Evolutionary conservation across 768 basidiomycete species (phyloP).

Genomic region (Pleurotus giganteus): DNA sequence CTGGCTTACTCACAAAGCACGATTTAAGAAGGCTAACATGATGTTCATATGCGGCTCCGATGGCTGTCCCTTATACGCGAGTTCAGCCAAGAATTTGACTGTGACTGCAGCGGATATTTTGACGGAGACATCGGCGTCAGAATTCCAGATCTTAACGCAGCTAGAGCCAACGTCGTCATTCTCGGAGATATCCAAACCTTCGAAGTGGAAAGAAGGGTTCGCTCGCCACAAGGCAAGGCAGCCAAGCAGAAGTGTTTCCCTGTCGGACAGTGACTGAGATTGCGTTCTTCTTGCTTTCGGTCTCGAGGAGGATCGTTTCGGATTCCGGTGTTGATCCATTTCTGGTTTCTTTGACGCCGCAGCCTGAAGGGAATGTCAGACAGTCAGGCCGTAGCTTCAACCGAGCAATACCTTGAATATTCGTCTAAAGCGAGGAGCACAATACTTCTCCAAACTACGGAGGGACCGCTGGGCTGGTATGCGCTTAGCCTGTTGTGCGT

Average conservation of each 20-base stretch:
- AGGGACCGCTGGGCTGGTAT: constrained; percentile 58
- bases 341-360: constrained; percentile 56
- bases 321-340: constrained; percentile 52
- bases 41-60: constrained; percentile 33
- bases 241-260: constrained; percentile 67
- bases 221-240: constrained; percentile 70
- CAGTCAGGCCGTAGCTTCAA: not conserved
- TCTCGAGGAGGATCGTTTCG: constrained; percentile 49
- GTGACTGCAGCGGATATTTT: constrained; percentile 59
- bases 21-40: constrained; percentile 43
- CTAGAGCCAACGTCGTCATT: constrained; percentile 46
- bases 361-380: constrained; percentile 30
- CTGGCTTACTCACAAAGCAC: constrained; percentile 38
- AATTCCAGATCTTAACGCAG: constrained; percentile 56
- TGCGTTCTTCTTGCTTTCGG: constrained; percentile 61
- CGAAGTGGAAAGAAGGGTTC: constrained; percentile 52
- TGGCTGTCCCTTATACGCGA: constrained; percentile 40
- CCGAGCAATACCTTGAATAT: constrained; percentile 50
- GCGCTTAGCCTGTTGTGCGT: constrained; percentile 40
- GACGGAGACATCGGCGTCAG: constrained; percentile 59
- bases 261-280: constrained; percentile 58
- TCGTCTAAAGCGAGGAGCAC: constrained; percentile 48
- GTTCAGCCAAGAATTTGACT: constrained; percentile 42
- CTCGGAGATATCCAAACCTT: constrained; percentile 30
- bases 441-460: constrained; percentile 40